Base-by-base conservation (phyloP, 2,329 filamentous ascomycete species). In the Curvularia sp. region DNA sequence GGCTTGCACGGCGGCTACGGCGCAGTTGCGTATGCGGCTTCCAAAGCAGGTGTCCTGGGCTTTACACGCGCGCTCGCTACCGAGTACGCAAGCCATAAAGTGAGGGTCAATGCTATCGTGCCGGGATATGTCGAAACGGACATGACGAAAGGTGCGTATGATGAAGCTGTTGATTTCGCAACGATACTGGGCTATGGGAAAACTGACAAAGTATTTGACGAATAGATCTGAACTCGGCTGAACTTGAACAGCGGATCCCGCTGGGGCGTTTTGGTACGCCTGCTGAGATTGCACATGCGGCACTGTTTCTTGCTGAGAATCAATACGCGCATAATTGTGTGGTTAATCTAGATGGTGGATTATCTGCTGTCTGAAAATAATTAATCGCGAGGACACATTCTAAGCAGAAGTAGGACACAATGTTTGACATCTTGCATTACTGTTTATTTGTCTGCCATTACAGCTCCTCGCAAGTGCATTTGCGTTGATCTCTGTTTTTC, bases 251-350 rank as follows among this genome's bases (percentile, higher is more conserved):
- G 35, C 72, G 81, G 49, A 92, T 92, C 49, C 91, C 91, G 1
- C 72, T 85, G 15, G 79, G 80, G 30, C 87, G 92, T 30, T 86
- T 94, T 62, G 92, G 91, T 15, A 78, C 80, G 33, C 81, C 85
- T 7, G 82, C 85, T 26, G 92, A 96, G 75, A 86, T 96, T 31
- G 92, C 92, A n/a, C 88, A 93, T 70, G 92, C 92, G 54, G 91
- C 89, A 47, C 72, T 89, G 28, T 96, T 96, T 75, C 83, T 96
- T 15, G 89, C 86, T 30, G 83, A 84, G 47, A 96, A 95, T 75
- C 80, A 85, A 62, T 97, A 94, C 77, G 90, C 92, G 55, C 94
- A 94, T 75, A 96, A 96, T 65, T 95, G 91, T 75, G 84, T 93
- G 50, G 82, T 97, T 51, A 95, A 93, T 75, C 82, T 97, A 28